Base-by-base conservation (phyloP, 805 yeast species). In the Clavispora asparagi region DNA sequence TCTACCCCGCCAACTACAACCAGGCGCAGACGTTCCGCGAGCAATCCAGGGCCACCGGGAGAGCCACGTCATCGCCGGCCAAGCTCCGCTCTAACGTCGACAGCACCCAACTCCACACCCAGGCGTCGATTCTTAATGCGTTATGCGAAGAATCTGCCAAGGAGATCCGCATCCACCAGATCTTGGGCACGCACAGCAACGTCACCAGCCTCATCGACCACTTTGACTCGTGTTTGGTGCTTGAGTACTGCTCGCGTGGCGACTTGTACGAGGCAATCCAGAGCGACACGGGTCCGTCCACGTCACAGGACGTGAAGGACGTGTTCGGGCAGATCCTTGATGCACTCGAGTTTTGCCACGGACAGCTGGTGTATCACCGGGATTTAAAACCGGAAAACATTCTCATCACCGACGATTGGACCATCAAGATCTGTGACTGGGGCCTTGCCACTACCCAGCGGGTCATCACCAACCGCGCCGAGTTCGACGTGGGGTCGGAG, bases 171-270 rank as follows among this genome's bases (percentile, higher is more conserved):
- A 83, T 86, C 51, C 83, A 84, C 51, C 69, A 76, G 42, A 77
- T 79, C 48, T 72, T 85, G 35, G 88, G 89, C 1, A 39, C 39
- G 11, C 74, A 71, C 40, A 73, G 77, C 6, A 72, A 78, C 52
- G 71, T 78, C 39, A 67, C 78, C 12, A 60, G 67, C 17, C 58
- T 78, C 33, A 65, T 71, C 44, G 82, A 78, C 51, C 66, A 68
- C 48, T 78, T 78, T 54, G 83, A 76, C 53, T 69, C 79, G 10
- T 78, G 73, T 52, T 67, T 78, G 52, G 64, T 78, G 11, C 72
- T 90, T 70, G 96, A 89, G 57, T 89, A 84, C 59, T 88, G 96
- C 54, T 76, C 92, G 7, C 79, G 92, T 50, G 97, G 97, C 47
- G 97, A 89, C 62, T 66, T 89, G 40, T 89, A 87, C 59, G 91